These are phyloP conservation scores for Aspergillus cristatus DNA, from an alignment of 495 filamentous ascomycete species.

Conservation along the genomic window DNA sequence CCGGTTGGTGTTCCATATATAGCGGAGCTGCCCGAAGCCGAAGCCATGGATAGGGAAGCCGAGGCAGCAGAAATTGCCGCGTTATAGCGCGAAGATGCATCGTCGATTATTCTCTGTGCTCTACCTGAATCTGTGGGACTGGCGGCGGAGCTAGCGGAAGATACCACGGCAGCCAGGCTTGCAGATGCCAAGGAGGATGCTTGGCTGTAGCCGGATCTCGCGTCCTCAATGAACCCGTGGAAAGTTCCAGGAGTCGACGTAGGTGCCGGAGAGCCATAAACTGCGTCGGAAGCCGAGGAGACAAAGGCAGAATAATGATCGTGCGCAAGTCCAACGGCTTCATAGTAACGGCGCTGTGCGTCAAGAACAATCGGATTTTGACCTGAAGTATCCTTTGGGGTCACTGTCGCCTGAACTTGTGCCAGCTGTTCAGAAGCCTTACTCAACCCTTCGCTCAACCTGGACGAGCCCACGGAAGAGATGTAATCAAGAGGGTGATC, in stretches of 20 bases:
- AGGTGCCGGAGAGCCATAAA: conserved; percentile 42
- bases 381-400: conserved; percentile 45
- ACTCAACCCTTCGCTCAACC: conserved; percentile 52
- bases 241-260: conserved; percentile 19
- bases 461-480: conserved; percentile 55
- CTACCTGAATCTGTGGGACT: no score
- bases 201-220: conserved; percentile 39
- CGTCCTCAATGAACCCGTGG: conserved; percentile 33
- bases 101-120: no score
- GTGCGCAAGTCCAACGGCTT: conserved; percentile 66
- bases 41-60: conserved; percentile 35
- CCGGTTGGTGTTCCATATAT: conserved; percentile 38
- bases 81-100: no score
- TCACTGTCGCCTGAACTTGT: conserved; percentile 47
- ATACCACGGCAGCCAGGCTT: no score
- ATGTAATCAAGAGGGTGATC: conserved; percentile 43
- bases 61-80: conserved; percentile 44
- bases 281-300: conserved; percentile 53
- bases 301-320: conserved; percentile 68
- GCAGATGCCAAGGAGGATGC: conserved; percentile 38
- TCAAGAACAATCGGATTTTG: conserved; percentile 49
- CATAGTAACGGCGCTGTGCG: conserved; percentile 65
- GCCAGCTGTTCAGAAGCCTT: conserved; percentile 58
- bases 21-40: conserved; percentile 42
- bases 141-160: no score